Conservation (phyloP, 1,284 basidiomycete species). For the Pisolithus thermaeus region DNA sequence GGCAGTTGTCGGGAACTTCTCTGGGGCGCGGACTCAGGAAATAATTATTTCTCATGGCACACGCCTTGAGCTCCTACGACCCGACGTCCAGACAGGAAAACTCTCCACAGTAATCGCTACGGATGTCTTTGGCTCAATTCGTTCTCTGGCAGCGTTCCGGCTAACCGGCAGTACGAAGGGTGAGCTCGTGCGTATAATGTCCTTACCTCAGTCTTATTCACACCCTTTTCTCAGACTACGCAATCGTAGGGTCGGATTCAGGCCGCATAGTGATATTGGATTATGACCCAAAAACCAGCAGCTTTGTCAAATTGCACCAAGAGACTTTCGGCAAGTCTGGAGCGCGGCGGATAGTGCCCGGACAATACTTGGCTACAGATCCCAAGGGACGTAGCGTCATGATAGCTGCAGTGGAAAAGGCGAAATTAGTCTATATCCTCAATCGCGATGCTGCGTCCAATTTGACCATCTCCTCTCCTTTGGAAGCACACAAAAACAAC, state of each 20-base stretch:
- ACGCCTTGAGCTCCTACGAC: conserved; percentile 80
- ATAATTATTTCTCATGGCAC: conserved; percentile 88
- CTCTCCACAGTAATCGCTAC: conserved; percentile 73
- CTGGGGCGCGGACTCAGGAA: conserved; percentile 87
- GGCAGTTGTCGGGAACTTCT: conserved; percentile 91
- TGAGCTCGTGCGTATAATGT: conserved; percentile 62
- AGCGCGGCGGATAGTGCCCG: conserved; percentile 86
- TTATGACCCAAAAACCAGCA: conserved; percentile 81
- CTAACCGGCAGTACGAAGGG: conserved; percentile 94
- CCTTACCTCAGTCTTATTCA: conserved; percentile 35
- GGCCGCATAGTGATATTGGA: conserved; percentile 91
- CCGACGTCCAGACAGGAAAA: conserved; percentile 85
- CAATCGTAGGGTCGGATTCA: conserved; percentile 92
- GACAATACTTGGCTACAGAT: conserved; percentile 90
- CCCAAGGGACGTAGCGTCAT: conserved; percentile 93
- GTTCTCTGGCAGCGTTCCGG: conserved; percentile 83
- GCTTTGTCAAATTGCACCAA: conserved; percentile 88
- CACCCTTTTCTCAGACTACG: conserved; percentile 74
- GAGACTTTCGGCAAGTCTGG: conserved; percentile 96
- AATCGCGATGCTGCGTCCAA: conserved; percentile 94
- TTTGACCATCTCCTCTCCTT: conserved; percentile 89
- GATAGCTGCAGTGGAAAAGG: conserved; percentile 84
- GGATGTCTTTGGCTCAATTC: conserved; percentile 87
- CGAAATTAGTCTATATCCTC: conserved; percentile 92
- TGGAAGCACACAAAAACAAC: conserved; percentile 91